phyloP scores from a whole-genome alignment of 805 yeast genomes.

The Candida railenensis region DNA sequence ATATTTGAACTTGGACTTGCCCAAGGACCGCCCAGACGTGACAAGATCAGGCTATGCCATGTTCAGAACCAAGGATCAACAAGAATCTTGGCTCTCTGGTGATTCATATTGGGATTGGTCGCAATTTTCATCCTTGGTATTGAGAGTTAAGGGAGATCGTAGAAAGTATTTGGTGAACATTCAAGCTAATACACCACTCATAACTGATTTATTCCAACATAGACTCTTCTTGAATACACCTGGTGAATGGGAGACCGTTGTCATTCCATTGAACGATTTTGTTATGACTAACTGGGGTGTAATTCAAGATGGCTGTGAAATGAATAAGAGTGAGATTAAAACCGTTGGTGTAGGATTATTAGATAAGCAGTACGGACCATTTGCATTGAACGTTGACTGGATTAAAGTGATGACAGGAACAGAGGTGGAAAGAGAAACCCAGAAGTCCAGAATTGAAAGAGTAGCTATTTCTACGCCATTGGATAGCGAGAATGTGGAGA shows the following conservation, averaged over 20 bases:
- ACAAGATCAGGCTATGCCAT: constrained; percentile 75
- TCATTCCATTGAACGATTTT: constrained; percentile 74
- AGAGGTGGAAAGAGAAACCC: constrained; percentile 43
- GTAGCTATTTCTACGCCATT: constrained; percentile 13
- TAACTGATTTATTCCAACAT: constrained; percentile 81
- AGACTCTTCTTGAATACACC: constrained; percentile 68
- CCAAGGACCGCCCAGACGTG: constrained; percentile 59
- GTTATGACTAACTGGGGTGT: constrained; percentile 84
- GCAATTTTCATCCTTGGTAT: constrained; percentile 55
- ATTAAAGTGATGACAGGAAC: constrained; percentile 65
- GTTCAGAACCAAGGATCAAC: constrained; percentile 75
- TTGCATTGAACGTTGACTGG: constrained; percentile 65
- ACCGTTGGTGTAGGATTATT: constrained; percentile 77
- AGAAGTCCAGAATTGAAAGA: constrained; percentile 30
- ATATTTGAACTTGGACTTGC: constrained; percentile 67
- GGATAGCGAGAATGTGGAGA: constrained; percentile 10
- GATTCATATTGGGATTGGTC: constrained; percentile 68
- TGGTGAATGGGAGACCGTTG: constrained; percentile 81
- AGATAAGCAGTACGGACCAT: constrained; percentile 79
- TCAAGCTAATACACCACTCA: constrained; percentile 76
- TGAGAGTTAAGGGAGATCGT: constrained; percentile 71
- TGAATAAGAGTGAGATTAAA: constrained; percentile 64
- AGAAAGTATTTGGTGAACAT: constrained; percentile 76
- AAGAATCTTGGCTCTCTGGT: constrained; percentile 49
- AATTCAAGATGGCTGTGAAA: constrained; percentile 46